A percentile compares a stretch with the other conserved stretches of the same genome.
Evolutionary conservation across 2,329 filamentous ascomycete species (phyloP).

Genomic region (Diaporthe batatas): DNA sequence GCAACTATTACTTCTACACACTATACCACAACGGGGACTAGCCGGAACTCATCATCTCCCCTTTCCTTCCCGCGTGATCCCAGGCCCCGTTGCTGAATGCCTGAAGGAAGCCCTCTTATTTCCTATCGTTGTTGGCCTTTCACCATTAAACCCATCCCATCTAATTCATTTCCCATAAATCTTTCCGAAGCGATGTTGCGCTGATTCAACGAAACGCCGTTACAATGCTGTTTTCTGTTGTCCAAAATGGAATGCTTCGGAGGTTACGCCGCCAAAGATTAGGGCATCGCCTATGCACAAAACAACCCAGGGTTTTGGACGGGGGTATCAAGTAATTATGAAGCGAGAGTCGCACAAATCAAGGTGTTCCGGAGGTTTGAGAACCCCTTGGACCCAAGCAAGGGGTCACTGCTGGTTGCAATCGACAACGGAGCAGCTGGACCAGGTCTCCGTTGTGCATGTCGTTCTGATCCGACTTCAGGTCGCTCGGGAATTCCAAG

Average conservation of each 20-base stretch:
- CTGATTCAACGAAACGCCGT: slow-evolving; percentile 35
- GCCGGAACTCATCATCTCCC: not conserved
- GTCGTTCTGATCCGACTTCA: not conserved
- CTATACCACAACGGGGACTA: slow-evolving; percentile 2
- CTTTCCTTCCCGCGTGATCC: not conserved
- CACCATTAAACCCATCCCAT: slow-evolving; percentile 36
- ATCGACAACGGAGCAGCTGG: not conserved
- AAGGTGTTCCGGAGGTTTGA: not conserved
- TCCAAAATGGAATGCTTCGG: not conserved
- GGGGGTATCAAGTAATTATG: slow-evolving; percentile 35
- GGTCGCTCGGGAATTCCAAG: not conserved
- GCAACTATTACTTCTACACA: slow-evolving; percentile 25
- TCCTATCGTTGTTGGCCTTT: not conserved
- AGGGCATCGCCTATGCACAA: not conserved
- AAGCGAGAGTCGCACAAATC: slow-evolving; percentile 22
- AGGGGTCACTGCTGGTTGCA: not conserved
- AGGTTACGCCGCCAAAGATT: not conserved
- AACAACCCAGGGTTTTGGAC: not conserved
- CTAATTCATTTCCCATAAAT: slow-evolving; percentile 38
- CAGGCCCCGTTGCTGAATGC: not conserved
- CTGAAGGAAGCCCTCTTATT: not conserved
- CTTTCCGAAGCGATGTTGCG: slow-evolving; percentile 23
- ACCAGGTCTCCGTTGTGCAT: not conserved
- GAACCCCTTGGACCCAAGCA: not conserved
- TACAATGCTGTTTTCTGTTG: slow-evolving; percentile 37